Conservation (phyloP, 2,329 filamentous ascomycete species). For the Chaetomium strumarium region DNA sequence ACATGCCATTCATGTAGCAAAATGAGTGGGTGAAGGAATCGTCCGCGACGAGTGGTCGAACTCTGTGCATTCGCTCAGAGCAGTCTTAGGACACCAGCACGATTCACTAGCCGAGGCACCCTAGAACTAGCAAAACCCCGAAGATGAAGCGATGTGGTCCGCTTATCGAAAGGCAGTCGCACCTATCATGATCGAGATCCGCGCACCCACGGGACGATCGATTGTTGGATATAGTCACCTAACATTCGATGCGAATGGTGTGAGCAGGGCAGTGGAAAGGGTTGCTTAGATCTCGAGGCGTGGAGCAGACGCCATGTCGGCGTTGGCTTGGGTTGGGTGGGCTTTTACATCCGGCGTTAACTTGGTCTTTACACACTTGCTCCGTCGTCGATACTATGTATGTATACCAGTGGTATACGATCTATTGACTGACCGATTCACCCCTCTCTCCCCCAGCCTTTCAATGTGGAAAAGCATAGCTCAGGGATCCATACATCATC, state of each 20-base stretch:
- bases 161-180: no score
- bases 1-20: not conserved
- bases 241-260: not conserved
- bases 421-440: not conserved
- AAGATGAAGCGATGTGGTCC: no score
- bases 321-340: conserved; percentile 13
- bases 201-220: no score
- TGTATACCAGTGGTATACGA: not conserved
- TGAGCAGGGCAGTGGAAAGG: not conserved
- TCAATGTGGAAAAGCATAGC: not conserved
- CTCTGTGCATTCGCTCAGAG: no score
- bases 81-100: no score
- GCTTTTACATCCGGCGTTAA: conserved; percentile 10
- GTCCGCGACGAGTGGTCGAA: no score
- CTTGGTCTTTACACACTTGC: conserved; percentile 2
- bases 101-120: no score
- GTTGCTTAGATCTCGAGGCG: not conserved
- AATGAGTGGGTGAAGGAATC: not conserved
- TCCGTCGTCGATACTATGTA: not conserved
- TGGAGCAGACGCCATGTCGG: conserved; percentile 6
- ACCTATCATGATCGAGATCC: no score
- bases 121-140: no score
- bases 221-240: not conserved
- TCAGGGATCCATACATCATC: conserved; percentile 27
- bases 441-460: not conserved